phyloP scores from a whole-genome alignment of 495 filamentous ascomycete genomes.

The Trichoderma virens region DNA sequence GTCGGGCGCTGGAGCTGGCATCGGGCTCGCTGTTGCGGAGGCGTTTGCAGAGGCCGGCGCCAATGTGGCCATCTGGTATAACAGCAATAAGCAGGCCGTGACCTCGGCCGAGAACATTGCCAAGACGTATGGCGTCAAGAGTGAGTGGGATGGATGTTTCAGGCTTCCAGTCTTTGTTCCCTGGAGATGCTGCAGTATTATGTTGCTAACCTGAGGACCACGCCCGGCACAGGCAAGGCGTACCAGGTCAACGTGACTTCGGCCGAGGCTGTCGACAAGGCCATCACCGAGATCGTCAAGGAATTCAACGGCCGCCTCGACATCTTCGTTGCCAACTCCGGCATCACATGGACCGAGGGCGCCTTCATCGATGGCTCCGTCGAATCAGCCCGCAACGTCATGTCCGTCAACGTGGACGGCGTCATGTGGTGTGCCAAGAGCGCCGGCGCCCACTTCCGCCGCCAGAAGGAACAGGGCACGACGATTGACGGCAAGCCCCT shows the following conservation, averaged over 20 bases:
- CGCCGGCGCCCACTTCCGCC: conserved; percentile 59
- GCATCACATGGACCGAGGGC: conserved; percentile 66
- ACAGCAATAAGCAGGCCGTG: conserved; percentile 62
- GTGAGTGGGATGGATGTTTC: conserved; percentile 33
- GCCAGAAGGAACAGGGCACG: conserved; percentile 55
- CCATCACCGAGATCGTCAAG: conserved; percentile 50
- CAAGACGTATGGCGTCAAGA: conserved; percentile 69
- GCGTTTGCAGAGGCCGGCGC: conserved; percentile 74
- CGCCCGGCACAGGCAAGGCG: conserved; percentile 51
- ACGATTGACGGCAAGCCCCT: conserved; percentile 59
- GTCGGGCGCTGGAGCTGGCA: conserved; percentile 73
- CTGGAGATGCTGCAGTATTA: background rate
- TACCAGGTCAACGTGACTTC: conserved; percentile 64
- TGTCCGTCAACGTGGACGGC: conserved; percentile 71
- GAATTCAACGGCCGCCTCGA: conserved; percentile 72
- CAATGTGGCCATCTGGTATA: conserved; percentile 84
- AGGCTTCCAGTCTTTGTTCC: background rate
- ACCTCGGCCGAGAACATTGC: conserved; percentile 67
- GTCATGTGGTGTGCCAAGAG: conserved; percentile 75
- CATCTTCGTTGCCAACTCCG: conserved; percentile 74
- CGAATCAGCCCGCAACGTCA: conserved; percentile 59
- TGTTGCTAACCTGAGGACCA: conserved; percentile 4
- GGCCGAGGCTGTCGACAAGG: conserved; percentile 47
- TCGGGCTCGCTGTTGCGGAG: conserved; percentile 70
- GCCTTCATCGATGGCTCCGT: conserved; percentile 57